Evolutionary conservation across 257 asterid species (phyloP), one percentile per base, ranked within the genome.

Genomic region (Ocimum tenuiflorum): DNA sequence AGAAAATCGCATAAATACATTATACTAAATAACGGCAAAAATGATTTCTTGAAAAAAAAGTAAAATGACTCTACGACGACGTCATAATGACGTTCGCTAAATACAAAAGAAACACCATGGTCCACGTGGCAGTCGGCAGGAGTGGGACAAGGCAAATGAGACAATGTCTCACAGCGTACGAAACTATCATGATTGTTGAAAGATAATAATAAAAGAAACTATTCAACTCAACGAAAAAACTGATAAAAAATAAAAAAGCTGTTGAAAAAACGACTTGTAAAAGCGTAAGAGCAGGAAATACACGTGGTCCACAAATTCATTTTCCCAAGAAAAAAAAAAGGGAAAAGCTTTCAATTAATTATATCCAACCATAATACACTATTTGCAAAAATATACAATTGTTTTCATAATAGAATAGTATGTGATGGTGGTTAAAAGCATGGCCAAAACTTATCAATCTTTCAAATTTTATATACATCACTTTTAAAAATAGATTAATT

Each of bases 71-170:
- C 2, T 0, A 39, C 2, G 3, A 10, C 11, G 61, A 73, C 60
- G 31, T 59, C 12, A 41, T 1, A 6, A 5, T 68, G 66, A 61
- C 10, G 71, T 61, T 23, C 22, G 17, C 13, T 39, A 52, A 19
- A 9, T 67, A 67, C 70, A 73, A 66, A 42, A 14, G 60, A 31
- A 53, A 31, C 13, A 4, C 29, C 17, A 22, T 45, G 3, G 12
- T 27, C 3, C 35, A 69, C 69, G 75, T 50, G 75, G 63, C 63
- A 50, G 43, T 49, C 39, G 65, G 69, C 69, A 60, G 48, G 62
- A 47, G 29, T 10, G 46, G 63, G 67, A 0, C 36, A 2, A 31
- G 0, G 62, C 60, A 67, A 22, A 60, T 67, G 66, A 60, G 74
- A 73, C 78, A 60, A 49, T 1, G 53, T 35, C 51, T n/a, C 58